Conservation (phyloP, 2,329 filamentous ascomycete species). For the Teratosphaeria nubilosa region DNA sequence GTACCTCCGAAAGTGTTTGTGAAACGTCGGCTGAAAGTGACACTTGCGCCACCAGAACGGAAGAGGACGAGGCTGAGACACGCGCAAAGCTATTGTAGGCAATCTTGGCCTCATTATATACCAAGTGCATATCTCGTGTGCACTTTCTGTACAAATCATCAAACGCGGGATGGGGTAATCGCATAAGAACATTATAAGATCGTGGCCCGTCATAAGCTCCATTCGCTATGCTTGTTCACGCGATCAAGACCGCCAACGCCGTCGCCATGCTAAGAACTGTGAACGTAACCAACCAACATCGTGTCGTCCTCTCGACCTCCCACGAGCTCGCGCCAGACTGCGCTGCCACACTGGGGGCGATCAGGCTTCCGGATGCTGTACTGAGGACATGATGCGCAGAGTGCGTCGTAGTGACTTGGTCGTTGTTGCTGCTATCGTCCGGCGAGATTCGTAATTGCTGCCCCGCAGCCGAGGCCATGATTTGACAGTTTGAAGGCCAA, state of each 20-base stretch:
- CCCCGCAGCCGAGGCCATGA: slow-evolving; percentile 5
- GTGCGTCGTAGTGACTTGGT: neutral
- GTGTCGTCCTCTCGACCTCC: neutral
- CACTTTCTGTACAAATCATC: neutral
- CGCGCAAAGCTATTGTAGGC: neutral
- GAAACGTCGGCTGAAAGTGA: neutral
- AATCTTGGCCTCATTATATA: neutral
- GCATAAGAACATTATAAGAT: neutral
- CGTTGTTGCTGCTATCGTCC: neutral
- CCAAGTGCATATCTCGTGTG: neutral
- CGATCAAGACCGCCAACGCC: neutral
- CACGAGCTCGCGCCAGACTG: neutral
- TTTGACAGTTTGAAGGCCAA: slow-evolving; percentile 13
- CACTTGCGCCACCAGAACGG: neutral
- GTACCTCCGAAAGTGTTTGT: neutral
- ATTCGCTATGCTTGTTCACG: neutral
- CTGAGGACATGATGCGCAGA: neutral
- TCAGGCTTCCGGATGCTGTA: neutral
- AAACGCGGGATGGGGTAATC: too few relatives aligned
- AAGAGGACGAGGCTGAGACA: neutral
- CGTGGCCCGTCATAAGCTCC: neutral
- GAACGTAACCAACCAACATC: neutral
- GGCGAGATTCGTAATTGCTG: slow-evolving; percentile 1
- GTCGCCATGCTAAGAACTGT: neutral
- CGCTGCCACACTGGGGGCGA: neutral